Conservation (phyloP, 768 basidiomycete genomes). For the Epithele typhae region DNA sequence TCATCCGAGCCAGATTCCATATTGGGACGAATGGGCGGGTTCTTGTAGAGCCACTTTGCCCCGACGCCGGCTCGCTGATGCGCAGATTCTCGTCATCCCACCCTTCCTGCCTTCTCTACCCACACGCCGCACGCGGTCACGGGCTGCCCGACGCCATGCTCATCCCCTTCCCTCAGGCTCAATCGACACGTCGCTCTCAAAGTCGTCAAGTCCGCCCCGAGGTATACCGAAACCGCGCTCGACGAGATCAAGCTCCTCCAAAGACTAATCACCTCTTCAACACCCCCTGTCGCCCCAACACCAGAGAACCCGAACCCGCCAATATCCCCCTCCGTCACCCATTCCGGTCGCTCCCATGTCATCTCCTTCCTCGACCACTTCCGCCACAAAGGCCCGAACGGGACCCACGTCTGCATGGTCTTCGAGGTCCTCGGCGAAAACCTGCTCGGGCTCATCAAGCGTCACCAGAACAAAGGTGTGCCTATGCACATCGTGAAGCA, state of each 20-base stretch:
- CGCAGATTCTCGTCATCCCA: background rate
- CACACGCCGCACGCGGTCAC: no score
- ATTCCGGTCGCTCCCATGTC: slow-evolving; percentile 90
- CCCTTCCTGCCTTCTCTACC: no score
- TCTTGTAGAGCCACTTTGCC: no score
- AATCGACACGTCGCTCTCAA: slow-evolving; percentile 98
- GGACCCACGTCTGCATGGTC: slow-evolving; percentile 98
- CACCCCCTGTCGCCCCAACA: slow-evolving; percentile 47
- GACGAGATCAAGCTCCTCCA: slow-evolving; percentile 99
- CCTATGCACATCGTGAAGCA: slow-evolving; percentile 91
- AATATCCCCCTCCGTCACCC: slow-evolving; percentile 58
- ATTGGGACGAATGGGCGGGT: no score
- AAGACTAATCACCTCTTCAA: slow-evolving; percentile 82
- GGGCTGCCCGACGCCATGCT: background rate
- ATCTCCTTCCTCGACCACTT: slow-evolving; percentile 98
- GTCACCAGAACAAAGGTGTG: slow-evolving; percentile 97
- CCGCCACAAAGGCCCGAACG: slow-evolving; percentile 93
- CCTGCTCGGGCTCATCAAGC: slow-evolving; percentile 91
- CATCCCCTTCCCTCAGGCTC: slow-evolving; percentile 47
- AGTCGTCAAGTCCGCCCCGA: slow-evolving; percentile 94
- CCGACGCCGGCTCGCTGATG: slow-evolving; percentile 1
- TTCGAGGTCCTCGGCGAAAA: slow-evolving; percentile 99
- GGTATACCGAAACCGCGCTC: slow-evolving; percentile 97
- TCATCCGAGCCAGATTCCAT: no score
- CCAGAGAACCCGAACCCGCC: slow-evolving; percentile 46